Base-by-base conservation (phyloP, 192 early-diverging fungal species). In the Backusella macrospora region DNA sequence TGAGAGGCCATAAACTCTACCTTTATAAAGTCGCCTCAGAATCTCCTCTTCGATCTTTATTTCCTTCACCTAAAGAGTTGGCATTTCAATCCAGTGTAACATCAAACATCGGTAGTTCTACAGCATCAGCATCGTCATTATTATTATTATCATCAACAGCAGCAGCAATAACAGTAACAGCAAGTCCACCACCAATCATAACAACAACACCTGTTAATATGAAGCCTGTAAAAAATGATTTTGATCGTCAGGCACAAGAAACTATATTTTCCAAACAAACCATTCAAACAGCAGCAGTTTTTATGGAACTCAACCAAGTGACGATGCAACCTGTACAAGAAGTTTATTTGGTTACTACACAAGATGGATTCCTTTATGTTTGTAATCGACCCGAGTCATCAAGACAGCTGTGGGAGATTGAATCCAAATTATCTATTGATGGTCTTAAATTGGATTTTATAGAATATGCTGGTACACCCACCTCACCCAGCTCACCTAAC, bases 1-100 rank as follows among this genome's bases (percentile, higher is more conserved):
- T 93, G 40, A 88, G 89, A 78, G 91, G 91, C 4, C 89, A 89
- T 69, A 93, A 93, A 73, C 74, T 93, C 12, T 93, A 90, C 72
- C 89, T 92, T 72, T 93, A 92, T 76, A 90, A 90, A 71, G 83
- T 89, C 18, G 82, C 84, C 5, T 80, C 87, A 0, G 86, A 89
- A 64, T 82, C 80, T 66, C 86, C 86, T 62, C 68, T 82, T 3
- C 75, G 73, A 65, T 55, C 80, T 9, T 74, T 77, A 18, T 82
- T 79, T 75, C 75, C 72, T 26, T 68, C 55, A 13, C 74, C 74
- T 21, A 76, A 70, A 40, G 74, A 76, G 9, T 34, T 13, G 12
- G 12, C 29, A 16, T 26, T 38, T 34, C 26, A 59, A 46, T 13
- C 46, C 14, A 18, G 38, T 46, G 21, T 14, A 40, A 9, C 38